Evolutionary conservation across 257 asterid genomes (phyloP).

Genomic region (Striga asiatica): DNA sequence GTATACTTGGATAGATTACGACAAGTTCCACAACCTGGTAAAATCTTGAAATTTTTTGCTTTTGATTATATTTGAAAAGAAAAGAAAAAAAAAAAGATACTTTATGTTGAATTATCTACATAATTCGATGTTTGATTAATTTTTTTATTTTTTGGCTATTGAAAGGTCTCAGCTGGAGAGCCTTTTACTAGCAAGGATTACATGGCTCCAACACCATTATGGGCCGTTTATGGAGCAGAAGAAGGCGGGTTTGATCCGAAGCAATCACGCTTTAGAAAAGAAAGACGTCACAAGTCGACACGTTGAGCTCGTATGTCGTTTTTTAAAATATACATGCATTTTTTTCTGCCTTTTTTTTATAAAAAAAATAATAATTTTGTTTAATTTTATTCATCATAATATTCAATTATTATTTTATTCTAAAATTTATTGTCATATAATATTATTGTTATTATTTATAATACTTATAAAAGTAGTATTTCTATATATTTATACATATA

Average conservation of each 20-base stretch:
- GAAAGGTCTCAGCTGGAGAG: conserved; percentile 71
- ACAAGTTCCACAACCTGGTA: conserved; percentile 91
- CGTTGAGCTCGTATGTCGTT: no score
- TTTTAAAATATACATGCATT: no score
- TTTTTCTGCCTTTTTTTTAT: no score
- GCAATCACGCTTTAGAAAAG: conserved; percentile 68
- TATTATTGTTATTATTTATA: no score
- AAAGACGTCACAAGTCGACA: conserved; percentile 57
- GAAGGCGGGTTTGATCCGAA: conserved; percentile 97
- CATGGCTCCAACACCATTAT: conserved; percentile 81
- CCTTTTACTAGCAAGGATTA: conserved; percentile 73
- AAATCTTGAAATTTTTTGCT: conserved; percentile 16
- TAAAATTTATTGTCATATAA: no score
- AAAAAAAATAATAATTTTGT: no score
- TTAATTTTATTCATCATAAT: no score
- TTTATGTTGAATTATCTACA: no score
- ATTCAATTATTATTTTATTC: no score
- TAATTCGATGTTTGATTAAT: background rate
- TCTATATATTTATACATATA: no score
- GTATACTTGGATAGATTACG: conserved; percentile 96
- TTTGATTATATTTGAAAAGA: background rate
- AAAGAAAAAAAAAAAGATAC: no score
- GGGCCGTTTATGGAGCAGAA: conserved; percentile 97
- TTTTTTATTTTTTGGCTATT: conserved; percentile 8
- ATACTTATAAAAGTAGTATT: no score